Evolutionary conservation across 2,329 filamentous ascomycete species (phyloP).

Genomic region (Apiospora kogelbergensis): DNA sequence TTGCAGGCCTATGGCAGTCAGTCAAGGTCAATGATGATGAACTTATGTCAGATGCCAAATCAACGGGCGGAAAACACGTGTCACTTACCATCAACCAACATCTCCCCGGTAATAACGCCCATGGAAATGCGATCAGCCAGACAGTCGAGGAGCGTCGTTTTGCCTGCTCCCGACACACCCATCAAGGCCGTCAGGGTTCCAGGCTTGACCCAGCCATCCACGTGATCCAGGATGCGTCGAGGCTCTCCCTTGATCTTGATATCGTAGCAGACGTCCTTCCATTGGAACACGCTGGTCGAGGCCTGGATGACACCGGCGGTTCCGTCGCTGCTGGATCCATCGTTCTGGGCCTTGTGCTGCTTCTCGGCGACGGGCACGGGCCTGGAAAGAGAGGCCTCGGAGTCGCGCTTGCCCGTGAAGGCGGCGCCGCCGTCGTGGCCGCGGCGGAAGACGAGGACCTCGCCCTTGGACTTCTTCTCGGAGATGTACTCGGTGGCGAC

Average conservation of each 20-base stretch:
- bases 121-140: constrained; percentile 69
- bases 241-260: constrained; percentile 71
- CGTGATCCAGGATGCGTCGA: constrained; percentile 71
- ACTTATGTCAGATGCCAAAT: too few species aligned
- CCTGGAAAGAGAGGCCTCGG: not conserved
- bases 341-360: not conserved
- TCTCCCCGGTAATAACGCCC: constrained; percentile 69
- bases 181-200: constrained; percentile 82
- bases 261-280: constrained; percentile 72
- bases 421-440: not conserved
- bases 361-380: not conserved
- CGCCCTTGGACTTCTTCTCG: constrained; percentile 60
- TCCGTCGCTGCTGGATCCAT: not conserved
- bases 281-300: constrained; percentile 64
- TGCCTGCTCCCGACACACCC: constrained; percentile 70
- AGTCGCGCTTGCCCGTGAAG: not conserved
- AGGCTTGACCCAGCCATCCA: constrained; percentile 87
- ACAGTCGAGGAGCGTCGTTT: constrained; percentile 71
- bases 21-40: not conserved
- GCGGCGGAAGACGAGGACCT: constrained; percentile 67
- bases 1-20: constrained; percentile 38
- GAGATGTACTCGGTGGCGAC: constrained; percentile 65
- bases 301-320: constrained; percentile 10
- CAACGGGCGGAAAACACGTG: too few species aligned
- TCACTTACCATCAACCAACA: constrained; percentile 59